Base-by-base conservation (phyloP, 768 basidiomycete species). In the Xerocomellus chrysenteron region DNA sequence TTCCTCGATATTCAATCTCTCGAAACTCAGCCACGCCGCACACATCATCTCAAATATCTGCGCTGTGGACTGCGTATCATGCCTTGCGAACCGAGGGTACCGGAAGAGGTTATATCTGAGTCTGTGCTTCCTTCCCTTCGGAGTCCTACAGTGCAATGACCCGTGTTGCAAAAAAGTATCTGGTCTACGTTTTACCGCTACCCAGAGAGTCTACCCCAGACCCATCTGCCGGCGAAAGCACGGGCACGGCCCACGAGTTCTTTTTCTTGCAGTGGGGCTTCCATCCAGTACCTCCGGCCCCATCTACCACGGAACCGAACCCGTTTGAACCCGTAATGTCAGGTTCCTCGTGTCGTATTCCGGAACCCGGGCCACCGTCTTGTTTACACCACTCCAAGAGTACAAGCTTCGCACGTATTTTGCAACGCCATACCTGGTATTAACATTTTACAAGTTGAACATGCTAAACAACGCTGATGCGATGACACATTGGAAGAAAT, bases 321-420 rank as follows among this genome's bases (percentile, higher is more conserved):
- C 74, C 76, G 5, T 83, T 84, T 68, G 60, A 75, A 44, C 69
- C 75, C 56, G 68, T 56, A 63, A 33, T 54, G 63, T 19, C 65
- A 57, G 33, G 57, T 58, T 14, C 55, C 64, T 28, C 60, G 7
- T n/a, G 65, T 6, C 65, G 67, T 13, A 83, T 83, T 61, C 82
- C 84, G 17, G 77, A 75, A 50, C 75, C 74, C 3, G 21, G 21
- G 84, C 94, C 7, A 94, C 94, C 0, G 80, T 96, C 50, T 78
- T 98, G 36, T 96, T 96, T 77, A 94, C 97, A 0, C 91, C 95
- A 2, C 79, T 98, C 43, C 87, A 90, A 62, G 96, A 98, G 74
- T 99, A 92, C 82, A 96, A 97, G 72, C 73, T 85, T 54, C 86
- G 89, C 40, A 80, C 81, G 50, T 80, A 87, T 17, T 98, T 88